A percentile compares a stretch with the other conserved stretches of the same genome.
Evolutionary conservation across 495 filamentous ascomycete species (phyloP).

Genomic region (Penicillium cosmopolitanum): DNA sequence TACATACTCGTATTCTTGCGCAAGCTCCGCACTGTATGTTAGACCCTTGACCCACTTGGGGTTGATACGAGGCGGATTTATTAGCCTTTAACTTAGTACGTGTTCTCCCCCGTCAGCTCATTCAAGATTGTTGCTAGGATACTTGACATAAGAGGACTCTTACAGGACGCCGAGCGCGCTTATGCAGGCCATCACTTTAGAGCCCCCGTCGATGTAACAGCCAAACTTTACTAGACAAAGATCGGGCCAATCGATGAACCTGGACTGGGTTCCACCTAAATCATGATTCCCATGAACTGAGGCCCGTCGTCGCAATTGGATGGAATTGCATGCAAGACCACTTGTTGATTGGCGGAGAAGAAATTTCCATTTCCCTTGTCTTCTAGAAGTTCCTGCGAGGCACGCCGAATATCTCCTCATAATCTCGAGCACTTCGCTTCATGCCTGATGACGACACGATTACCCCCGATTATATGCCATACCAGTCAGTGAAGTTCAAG

Average conservation of each 20-base stretch:
- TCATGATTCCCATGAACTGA: conserved; percentile 1
- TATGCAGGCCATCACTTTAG: conserved; percentile 26
- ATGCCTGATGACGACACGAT: background rate
- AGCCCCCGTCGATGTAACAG: conserved; percentile 17
- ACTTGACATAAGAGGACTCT: conserved; percentile 9
- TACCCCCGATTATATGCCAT: background rate
- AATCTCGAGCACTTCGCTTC: background rate
- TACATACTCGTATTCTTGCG: background rate
- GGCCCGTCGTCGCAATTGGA: background rate
- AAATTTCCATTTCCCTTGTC: background rate
- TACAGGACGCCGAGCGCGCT: conserved; percentile 19
- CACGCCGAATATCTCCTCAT: background rate
- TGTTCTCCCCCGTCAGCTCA: background rate
- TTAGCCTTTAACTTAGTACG: conserved; percentile 4
- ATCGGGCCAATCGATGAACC: conserved; percentile 18
- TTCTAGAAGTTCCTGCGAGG: background rate
- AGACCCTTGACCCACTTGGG: background rate
- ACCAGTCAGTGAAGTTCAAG: background rate
- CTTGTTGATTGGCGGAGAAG: conserved; percentile 2
- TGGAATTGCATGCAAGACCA: background rate
- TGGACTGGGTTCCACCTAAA: background rate
- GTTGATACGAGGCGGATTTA: conserved; percentile 14
- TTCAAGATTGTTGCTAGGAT: background rate
- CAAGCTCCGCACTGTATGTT: background rate
- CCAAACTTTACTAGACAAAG: conserved; percentile 13